phyloP scores from a whole-genome alignment of 1,139 yeast genomes.

The Kodamaea anthophila region DNA sequence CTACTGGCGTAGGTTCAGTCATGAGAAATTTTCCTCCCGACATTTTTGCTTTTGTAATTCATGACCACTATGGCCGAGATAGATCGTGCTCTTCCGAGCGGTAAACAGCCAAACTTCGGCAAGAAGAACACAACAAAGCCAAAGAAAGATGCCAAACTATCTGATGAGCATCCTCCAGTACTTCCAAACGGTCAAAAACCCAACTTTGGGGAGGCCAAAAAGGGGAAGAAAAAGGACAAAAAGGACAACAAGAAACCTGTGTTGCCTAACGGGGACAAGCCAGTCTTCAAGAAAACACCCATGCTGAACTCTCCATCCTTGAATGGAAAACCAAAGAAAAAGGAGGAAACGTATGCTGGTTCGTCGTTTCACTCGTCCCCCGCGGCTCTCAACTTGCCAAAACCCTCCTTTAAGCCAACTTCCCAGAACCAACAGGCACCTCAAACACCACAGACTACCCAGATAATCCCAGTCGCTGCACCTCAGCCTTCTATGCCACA shows the following conservation, averaged over 20 bases:
- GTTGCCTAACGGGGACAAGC: conserved; percentile 17
- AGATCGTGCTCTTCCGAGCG: conserved; percentile 8
- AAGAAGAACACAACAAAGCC: conserved; percentile 13
- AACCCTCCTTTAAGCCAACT: conserved; percentile 45
- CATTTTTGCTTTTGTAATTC: conserved; percentile 2
- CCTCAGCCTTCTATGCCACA: too few species aligned
- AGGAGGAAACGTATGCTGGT: conserved; percentile 46
- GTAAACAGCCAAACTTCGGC: conserved; percentile 28
- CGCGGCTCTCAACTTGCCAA: conserved; percentile 50
- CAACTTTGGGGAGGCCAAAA: conserved; percentile 16
- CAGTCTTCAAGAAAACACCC: conserved; percentile 12
- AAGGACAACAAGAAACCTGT: conserved; percentile 3
- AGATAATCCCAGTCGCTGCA: conserved; percentile 15
- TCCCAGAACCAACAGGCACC: conserved; percentile 5
- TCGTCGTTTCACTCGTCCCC: conserved; percentile 56
- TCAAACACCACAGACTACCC: neutral
- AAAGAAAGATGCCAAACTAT: conserved; percentile 7
- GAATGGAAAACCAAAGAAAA: conserved; percentile 8
- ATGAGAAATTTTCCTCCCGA: conserved; percentile 1
- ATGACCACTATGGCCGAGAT: conserved; percentile 9
- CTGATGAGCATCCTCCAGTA: conserved; percentile 10
- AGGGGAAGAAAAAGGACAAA: conserved; percentile 3
- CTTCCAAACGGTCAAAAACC: conserved; percentile 33
- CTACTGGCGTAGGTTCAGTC: neutral
- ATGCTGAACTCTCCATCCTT: conserved; percentile 9